phyloP scores from a whole-genome alignment of 495 filamentous ascomycete genomes.

The Penicillium subrubescens region DNA sequence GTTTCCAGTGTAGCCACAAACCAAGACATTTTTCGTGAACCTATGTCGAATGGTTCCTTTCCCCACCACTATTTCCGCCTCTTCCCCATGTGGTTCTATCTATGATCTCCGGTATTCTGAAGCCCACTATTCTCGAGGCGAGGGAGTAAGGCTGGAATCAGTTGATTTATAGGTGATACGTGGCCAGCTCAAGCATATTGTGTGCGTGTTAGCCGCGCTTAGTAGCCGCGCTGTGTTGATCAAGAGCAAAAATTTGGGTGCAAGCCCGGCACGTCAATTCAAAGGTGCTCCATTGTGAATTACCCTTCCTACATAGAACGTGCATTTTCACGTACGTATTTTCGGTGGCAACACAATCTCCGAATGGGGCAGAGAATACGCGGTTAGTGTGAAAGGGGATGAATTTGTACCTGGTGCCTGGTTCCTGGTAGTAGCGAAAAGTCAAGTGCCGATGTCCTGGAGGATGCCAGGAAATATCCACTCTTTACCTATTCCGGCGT shows the following conservation, averaged over 20 bases:
- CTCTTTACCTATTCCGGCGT: background rate
- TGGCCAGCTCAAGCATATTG: background rate
- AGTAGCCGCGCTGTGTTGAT: too few species aligned
- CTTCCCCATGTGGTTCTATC: background rate
- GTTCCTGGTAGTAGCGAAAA: slow-evolving; percentile 1
- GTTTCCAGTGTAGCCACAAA: background rate
- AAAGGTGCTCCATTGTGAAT: background rate
- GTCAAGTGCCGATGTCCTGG: background rate
- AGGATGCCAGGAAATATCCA: background rate
- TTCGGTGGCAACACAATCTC: background rate
- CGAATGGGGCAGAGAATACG: background rate
- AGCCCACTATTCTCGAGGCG: background rate
- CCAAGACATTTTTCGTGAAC: background rate
- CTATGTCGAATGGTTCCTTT: background rate
- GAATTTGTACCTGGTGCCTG: background rate
- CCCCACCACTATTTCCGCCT: background rate
- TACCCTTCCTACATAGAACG: background rate
- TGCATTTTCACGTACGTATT: background rate
- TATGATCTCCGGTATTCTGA: background rate
- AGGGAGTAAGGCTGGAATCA: too few species aligned
- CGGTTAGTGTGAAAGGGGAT: background rate
- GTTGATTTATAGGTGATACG: background rate
- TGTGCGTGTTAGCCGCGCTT: background rate
- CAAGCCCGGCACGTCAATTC: background rate
- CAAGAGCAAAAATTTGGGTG: background rate